A percentile compares a stretch with the other conserved stretches of the same genome.
Evolutionary conservation across 805 yeast species (phyloP).

Genomic region (Saccharomycopsis javanensis): DNA sequence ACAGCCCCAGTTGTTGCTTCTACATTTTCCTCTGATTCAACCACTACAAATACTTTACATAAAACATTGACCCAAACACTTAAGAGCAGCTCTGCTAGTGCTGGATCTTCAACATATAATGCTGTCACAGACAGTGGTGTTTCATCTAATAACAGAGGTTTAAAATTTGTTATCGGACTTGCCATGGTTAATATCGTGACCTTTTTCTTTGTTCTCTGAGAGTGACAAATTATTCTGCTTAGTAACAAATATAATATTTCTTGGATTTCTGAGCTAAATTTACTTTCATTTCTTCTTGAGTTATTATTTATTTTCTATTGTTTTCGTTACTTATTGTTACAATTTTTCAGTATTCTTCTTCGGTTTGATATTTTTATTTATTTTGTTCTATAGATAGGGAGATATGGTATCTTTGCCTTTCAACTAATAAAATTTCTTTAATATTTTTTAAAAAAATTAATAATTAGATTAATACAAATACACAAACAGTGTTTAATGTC

Average conservation of each 20-base stretch:
- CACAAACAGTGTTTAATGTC: too few species aligned
- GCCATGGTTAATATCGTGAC: constrained; percentile 2
- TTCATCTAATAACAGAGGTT: background rate
- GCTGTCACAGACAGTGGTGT: background rate
- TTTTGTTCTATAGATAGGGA: background rate
- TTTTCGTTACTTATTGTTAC: background rate
- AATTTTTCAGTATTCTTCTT: background rate
- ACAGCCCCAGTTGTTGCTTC: background rate
- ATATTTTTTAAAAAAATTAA: background rate
- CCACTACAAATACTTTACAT: background rate
- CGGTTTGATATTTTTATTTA: background rate
- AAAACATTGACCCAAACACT: background rate
- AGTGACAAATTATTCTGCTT: background rate
- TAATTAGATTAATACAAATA: too few species aligned
- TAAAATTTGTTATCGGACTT: background rate
- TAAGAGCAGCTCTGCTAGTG: background rate
- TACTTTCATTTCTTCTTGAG: background rate
- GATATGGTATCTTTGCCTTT: background rate
- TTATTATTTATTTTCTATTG: background rate
- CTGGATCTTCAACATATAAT: background rate
- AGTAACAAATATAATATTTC: background rate
- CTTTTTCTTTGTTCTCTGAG: background rate
- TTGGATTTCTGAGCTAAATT: background rate
- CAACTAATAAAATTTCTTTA: background rate
- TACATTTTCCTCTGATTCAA: constrained; percentile 1